These are phyloP conservation scores for Coemansia sp. DNA, from an alignment of 192 early-diverging fungal species.

Conservation along the genomic window DNA sequence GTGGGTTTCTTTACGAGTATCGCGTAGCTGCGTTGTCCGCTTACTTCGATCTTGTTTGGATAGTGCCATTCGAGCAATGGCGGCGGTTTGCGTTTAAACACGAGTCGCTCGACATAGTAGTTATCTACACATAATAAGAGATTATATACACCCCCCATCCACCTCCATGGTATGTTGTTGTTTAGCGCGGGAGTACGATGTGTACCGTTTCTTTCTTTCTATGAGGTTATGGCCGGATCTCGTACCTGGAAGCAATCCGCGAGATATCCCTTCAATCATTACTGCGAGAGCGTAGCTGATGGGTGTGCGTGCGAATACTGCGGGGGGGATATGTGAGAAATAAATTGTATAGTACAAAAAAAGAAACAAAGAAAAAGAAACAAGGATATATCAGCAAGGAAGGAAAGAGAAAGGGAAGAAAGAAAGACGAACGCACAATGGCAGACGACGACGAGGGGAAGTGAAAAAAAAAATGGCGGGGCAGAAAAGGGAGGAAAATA, in stretches of 20 bases:
- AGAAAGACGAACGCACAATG: no score
- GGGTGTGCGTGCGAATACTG: not conserved
- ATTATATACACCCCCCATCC: no score
- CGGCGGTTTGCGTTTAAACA: conserved; percentile 35
- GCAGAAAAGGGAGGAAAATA: not conserved
- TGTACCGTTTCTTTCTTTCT: no score
- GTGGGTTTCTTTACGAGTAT: conserved; percentile 1
- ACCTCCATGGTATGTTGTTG: no score
- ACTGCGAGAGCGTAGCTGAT: not conserved
- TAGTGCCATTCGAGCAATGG: conserved; percentile 17
- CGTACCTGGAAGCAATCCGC: conserved; percentile 29
- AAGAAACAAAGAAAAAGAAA: not conserved
- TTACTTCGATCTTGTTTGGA: conserved; percentile 52
- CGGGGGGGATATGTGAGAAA: not conserved
- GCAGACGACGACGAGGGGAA: no score
- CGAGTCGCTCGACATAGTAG: conserved; percentile 25
- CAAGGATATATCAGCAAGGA: not conserved
- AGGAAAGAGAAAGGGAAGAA: no score
- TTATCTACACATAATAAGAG: not conserved
- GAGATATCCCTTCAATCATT: conserved; percentile 24
- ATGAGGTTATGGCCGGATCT: no score
- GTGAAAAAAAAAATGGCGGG: not conserved
- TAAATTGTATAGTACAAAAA: not conserved
- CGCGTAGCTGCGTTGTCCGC: conserved; percentile 17
- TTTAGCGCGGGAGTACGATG: no score